A percentile compares a stretch with the other conserved stretches of the same genome.
These are phyloP conservation scores for Phytophthora multivora DNA, from an alignment of 352 stramenopile genomes.

Conservation along the genomic window DNA sequence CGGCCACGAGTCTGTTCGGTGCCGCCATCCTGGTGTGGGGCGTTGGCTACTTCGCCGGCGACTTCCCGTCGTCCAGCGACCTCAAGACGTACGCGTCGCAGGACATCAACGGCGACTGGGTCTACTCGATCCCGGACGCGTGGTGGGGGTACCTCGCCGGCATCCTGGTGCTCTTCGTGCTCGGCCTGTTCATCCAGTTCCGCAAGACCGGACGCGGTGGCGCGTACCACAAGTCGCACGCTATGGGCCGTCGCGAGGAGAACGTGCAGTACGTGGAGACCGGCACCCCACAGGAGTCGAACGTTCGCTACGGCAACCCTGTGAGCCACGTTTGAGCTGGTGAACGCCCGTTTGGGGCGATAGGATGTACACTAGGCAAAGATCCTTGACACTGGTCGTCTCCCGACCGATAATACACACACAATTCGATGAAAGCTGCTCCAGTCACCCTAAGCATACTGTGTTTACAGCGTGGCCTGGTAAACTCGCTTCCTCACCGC, in stretches of 20 bases:
- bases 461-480: neutral
- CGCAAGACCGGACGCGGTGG: slow-evolving; percentile 49
- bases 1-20: slow-evolving; percentile 58
- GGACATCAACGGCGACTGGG: slow-evolving; percentile 47
- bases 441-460: too few species aligned
- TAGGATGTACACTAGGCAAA: slow-evolving; percentile 29
- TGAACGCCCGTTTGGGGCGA: neutral
- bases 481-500: neutral
- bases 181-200: slow-evolving; percentile 69
- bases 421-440: neutral
- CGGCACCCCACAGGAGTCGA: slow-evolving; percentile 29
- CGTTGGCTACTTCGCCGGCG: slow-evolving; percentile 65
- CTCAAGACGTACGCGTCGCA: slow-evolving; percentile 47
- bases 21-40: slow-evolving; percentile 57
- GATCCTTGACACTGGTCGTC: slow-evolving; percentile 2
- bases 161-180: slow-evolving; percentile 56
- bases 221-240: slow-evolving; percentile 37
- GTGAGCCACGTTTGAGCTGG: slow-evolving; percentile 35
- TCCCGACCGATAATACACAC: slow-evolving; percentile 9
- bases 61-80: slow-evolving; percentile 58
- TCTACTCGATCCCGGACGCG: slow-evolving; percentile 59
- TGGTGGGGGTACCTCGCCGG: slow-evolving; percentile 66
- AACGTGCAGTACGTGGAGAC: slow-evolving; percentile 41
- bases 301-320: slow-evolving; percentile 37
- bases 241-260: slow-evolving; percentile 21